phyloP scores from a whole-genome alignment of 2,329 filamentous ascomycete genomes.

The Epichloe scottii region DNA sequence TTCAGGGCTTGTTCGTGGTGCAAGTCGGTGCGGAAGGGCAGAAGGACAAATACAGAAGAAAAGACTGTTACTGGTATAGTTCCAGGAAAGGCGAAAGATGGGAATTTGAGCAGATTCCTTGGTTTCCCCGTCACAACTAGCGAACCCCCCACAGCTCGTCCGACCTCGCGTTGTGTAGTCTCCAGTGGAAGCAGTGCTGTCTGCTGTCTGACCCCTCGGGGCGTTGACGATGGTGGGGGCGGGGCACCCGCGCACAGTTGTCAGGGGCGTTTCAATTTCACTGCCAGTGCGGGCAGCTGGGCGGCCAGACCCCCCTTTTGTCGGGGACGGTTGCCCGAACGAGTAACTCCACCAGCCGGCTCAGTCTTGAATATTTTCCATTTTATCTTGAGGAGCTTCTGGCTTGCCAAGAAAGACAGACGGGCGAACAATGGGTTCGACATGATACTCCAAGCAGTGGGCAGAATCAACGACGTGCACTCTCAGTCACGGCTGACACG shows the following conservation, averaged over 20 bases:
- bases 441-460: too few relatives aligned
- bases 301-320: neutral
- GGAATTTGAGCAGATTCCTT: neutral
- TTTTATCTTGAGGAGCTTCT: neutral
- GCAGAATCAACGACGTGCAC: too few relatives aligned
- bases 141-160: neutral
- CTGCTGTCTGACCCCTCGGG: too few relatives aligned
- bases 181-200: neutral
- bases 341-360: neutral
- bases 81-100: neutral
- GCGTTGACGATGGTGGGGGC: neutral
- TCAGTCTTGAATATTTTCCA: neutral
- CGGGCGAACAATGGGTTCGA: too few relatives aligned
- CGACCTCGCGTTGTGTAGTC: neutral
- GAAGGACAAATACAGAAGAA: neutral
- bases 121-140: neutral
- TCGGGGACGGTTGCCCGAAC: neutral
- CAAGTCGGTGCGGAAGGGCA: neutral
- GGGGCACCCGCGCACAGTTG: neutral
- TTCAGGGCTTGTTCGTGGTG: neutral
- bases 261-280: neutral
- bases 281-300: neutral
- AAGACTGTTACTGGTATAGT: neutral
- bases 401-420: neutral
- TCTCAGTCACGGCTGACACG: neutral